Percentiles rank a stretch among this genome's conserved stretches.
phyloP scores from a whole-genome alignment of 106 monocot genomes.

The Dendrobium nobile region DNA sequence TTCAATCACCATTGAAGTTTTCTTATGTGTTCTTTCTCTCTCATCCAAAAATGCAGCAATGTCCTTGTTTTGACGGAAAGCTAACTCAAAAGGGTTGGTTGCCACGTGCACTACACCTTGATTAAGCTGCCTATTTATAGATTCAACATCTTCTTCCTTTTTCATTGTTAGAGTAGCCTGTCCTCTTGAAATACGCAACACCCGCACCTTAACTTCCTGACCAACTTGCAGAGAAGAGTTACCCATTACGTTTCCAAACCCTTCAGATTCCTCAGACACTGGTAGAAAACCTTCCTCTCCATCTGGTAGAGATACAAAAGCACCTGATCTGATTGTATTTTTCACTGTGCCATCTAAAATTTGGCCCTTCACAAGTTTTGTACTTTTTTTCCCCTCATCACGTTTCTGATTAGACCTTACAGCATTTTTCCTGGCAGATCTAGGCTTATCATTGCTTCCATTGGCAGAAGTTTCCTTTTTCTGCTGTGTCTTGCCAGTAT shows the following conservation, averaged over 20 bases:
- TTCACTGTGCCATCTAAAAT: slow-evolving; percentile 64
- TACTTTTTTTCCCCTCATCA: slow-evolving; percentile 28
- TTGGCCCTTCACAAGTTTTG: slow-evolving; percentile 58
- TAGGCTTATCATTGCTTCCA: slow-evolving; percentile 44
- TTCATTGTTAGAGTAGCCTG: slow-evolving; percentile 87
- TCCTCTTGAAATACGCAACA: slow-evolving; percentile 67
- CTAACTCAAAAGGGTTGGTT: slow-evolving; percentile 68
- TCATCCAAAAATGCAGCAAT: slow-evolving; percentile 67
- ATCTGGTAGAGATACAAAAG: slow-evolving; percentile 67
- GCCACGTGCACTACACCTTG: slow-evolving; percentile 52
- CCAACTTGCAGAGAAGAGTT: slow-evolving; percentile 58
- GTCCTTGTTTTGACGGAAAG: slow-evolving; percentile 80
- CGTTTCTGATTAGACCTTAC: slow-evolving; percentile 33
- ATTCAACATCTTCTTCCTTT: slow-evolving; percentile 69
- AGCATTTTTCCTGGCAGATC: slow-evolving; percentile 31
- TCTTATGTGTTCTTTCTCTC: slow-evolving; percentile 34
- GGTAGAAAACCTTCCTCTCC: slow-evolving; percentile 96
- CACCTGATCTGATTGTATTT: slow-evolving; percentile 59
- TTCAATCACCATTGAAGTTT: slow-evolving; percentile 6
- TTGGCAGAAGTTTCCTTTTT: slow-evolving; percentile 24
- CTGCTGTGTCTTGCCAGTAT: slow-evolving; percentile 30
- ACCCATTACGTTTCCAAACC: slow-evolving; percentile 47
- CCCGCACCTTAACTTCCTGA: slow-evolving; percentile 62
- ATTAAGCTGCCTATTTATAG: slow-evolving; percentile 51
- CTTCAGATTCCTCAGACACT: slow-evolving; percentile 67